phyloP scores from a whole-genome alignment of 225 moss, liverwort and hornwort species.

The Straminergon stramineum region DNA sequence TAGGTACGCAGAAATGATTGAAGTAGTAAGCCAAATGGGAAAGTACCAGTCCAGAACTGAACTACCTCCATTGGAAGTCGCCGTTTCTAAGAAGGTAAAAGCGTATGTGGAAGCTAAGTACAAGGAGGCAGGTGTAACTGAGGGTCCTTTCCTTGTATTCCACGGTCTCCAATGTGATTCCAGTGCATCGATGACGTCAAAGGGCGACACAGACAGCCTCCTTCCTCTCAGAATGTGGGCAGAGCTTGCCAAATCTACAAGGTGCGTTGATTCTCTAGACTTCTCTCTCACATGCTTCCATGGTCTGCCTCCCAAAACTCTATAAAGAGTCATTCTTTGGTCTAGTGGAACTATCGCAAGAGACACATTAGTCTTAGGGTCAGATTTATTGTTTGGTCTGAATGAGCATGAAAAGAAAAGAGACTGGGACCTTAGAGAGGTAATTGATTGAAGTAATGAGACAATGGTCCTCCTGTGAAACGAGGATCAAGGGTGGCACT shows the following conservation, averaged over 20 bases:
- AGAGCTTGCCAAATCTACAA: slow-evolving; percentile 42
- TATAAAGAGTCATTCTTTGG: neutral
- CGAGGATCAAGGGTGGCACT: neutral
- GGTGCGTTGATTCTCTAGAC: slow-evolving; percentile 14
- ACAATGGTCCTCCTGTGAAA: neutral
- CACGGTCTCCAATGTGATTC: slow-evolving; percentile 82
- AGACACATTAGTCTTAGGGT: neutral
- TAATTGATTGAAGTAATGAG: slow-evolving; percentile 7
- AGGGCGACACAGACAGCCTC: slow-evolving; percentile 74
- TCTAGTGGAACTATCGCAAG: neutral
- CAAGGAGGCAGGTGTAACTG: slow-evolving; percentile 49
- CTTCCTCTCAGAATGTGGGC: slow-evolving; percentile 62
- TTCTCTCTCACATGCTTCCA: neutral
- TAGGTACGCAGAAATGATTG: slow-evolving; percentile 77
- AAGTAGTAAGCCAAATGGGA: slow-evolving; percentile 42
- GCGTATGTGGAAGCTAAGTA: slow-evolving; percentile 55
- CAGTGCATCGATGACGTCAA: slow-evolving; percentile 73
- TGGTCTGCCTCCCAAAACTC: neutral
- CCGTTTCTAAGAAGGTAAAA: slow-evolving; percentile 58
- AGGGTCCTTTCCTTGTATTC: slow-evolving; percentile 63
- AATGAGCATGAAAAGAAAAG: neutral
- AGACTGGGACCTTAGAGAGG: neutral
- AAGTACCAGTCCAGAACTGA: slow-evolving; percentile 37
- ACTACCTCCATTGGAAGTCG: slow-evolving; percentile 51
- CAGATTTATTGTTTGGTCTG: neutral